Percentiles rank a stretch among this genome's conserved stretches.
These are phyloP conservation scores for Cercospora sojina DNA, from an alignment of 2,329 filamentous ascomycete species.

Conservation along the genomic window DNA sequence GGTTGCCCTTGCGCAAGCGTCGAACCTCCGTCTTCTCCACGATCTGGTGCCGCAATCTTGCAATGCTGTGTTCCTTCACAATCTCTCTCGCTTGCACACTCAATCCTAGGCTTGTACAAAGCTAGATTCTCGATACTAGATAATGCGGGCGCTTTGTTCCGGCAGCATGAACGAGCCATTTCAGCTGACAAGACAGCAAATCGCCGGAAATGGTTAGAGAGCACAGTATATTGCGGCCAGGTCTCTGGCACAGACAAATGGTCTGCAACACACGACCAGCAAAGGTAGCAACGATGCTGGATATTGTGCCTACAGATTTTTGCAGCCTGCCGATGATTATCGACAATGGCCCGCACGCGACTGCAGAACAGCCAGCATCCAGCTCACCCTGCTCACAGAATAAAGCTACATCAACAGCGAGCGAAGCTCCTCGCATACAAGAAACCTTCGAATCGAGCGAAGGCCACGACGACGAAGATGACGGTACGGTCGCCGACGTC, in stretches of 20 bases:
- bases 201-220: neutral
- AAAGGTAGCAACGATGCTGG: neutral
- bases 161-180: neutral
- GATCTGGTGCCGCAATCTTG: neutral
- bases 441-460: neutral
- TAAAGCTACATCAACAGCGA: neutral
- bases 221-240: neutral
- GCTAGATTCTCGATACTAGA: neutral
- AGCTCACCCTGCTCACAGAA: neutral
- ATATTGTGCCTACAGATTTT: conserved; percentile 6
- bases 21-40: conserved; percentile 13
- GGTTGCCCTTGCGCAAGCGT: conserved; percentile 21
- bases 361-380: neutral
- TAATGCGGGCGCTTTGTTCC: neutral
- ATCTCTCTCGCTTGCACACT: neutral
- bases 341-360: conserved; percentile 11
- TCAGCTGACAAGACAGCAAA: neutral
- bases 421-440: neutral
- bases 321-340: conserved; percentile 31
- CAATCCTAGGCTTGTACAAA: neutral
- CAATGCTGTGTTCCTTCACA: neutral
- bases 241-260: neutral
- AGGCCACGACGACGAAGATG: conserved; percentile 7
- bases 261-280: neutral
- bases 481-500: conserved; percentile 16